Percentiles rank a stretch among this genome's conserved stretches.
Evolutionary conservation across 345 rosid species (phyloP).

Genomic region (Hypericum perforatum): DNA sequence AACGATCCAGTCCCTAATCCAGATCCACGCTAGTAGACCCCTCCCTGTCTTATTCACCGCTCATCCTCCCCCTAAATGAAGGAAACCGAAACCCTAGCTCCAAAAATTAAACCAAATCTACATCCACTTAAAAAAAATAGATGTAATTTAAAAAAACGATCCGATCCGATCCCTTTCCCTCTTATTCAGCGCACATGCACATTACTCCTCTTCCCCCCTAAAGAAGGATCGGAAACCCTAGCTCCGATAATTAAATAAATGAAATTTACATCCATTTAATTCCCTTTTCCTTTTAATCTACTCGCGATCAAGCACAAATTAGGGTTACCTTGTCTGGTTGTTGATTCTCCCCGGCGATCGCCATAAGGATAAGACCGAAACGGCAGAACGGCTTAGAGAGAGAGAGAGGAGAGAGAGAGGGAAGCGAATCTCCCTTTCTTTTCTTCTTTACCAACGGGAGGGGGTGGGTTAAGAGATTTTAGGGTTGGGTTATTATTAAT

Average conservation of each 20-base stretch:
- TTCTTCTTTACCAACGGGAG: no score
- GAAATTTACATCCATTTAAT: not conserved
- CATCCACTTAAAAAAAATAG: no score
- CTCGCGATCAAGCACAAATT: not conserved
- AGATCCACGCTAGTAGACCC: not conserved
- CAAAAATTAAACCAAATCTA: no score
- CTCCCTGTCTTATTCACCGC: not conserved
- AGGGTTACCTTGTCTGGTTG: constrained; percentile 46
- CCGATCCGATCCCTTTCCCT: not conserved
- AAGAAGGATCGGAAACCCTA: no score
- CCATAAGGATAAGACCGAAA: constrained; percentile 27
- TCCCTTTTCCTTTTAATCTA: no score
- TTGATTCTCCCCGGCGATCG: constrained; percentile 54
- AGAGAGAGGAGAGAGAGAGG: constrained; percentile 9
- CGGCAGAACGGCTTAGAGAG: not conserved
- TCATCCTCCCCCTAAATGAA: no score
- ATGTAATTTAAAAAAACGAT: no score
- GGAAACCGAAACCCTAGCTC: no score
- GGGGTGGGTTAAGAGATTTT: no score
- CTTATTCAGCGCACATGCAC: not conserved
- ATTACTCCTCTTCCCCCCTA: no score
- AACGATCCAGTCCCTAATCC: not conserved
- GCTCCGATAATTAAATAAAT: not conserved
- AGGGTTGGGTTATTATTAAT: no score
- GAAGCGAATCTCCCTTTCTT: not conserved